Base-by-base conservation (phyloP, 2,329 filamentous ascomycete species). In the Colletotrichum theobromicola region DNA sequence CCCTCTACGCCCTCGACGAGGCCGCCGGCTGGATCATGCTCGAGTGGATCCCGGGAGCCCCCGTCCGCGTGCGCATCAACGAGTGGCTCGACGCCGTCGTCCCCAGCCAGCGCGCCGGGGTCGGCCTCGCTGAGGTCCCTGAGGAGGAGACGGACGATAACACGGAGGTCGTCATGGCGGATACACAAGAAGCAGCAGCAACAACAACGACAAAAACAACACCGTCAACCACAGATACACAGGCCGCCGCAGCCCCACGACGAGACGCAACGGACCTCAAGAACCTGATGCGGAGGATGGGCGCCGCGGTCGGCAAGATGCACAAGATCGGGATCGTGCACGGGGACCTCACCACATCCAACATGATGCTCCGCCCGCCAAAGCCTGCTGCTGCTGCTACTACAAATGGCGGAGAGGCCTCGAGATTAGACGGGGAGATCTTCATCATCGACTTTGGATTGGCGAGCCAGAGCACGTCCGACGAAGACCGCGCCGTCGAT, bases 261-360 rank as follows among this genome's bases (percentile, higher is more conserved):
- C 57, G 12, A 32, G 83, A 87, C n/a, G 88, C 91, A 76, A 82
- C 81, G 42, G 87, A 87, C 37, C 83, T 95, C 18, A 86, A 89
- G 60, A 87, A 82, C 15, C 85, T 98, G 75, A 92, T 98, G 90
- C 85, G 88, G 61, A 88, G 90, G 76, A 92, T 98, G 74, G 96
- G 95, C 1, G 81, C 82, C 7, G 92, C 93, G 3, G 90, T 98
- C 18, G 95, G 94, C 9, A 89, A 83, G 69, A 87, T 99, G 87
- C 97, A 99, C 87, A 90, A 89, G 69, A 89, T 92, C n/a, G 96
- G 96, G 18, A 91, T 98, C 70, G 92, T 98, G 74, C 97, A 99
- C 86, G 97, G 97, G 53, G 97, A 99, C 86, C 85, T 99, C 85
- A 99, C 97, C 75, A 99, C 96, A 77, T 98, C 96, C 85, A 99